Percentiles rank a stretch among this genome's conserved stretches.
phyloP scores from a whole-genome alignment of 2,329 filamentous ascomycete genomes.

The Fragosphaeria purpurea region DNA sequence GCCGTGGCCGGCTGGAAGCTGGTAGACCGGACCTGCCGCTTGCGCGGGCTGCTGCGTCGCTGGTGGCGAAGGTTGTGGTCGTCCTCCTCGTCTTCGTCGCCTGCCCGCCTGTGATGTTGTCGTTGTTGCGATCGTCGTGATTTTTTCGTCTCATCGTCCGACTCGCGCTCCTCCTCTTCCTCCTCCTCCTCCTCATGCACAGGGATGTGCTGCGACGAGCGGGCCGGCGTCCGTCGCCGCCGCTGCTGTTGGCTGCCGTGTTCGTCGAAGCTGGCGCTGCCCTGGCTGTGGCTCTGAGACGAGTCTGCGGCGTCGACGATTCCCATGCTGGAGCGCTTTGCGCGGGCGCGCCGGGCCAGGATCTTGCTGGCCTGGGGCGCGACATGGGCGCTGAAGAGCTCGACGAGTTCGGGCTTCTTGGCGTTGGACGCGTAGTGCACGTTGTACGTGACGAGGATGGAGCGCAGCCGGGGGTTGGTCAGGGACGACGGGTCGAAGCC shows the following conservation, averaged over 20 bases:
- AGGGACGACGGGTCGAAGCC: constrained; percentile 76
- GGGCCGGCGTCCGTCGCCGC: background rate
- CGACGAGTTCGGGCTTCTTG: constrained; percentile 82
- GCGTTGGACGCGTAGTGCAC: constrained; percentile 77
- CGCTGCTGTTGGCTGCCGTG: constrained; percentile 34
- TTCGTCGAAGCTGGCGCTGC: constrained; percentile 35
- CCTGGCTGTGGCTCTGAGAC: constrained; percentile 41
- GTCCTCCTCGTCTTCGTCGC: constrained; percentile 3
- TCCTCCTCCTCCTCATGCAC: constrained; percentile 39
- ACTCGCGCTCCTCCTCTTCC: constrained; percentile 11
- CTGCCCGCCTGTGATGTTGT: constrained; percentile 6
- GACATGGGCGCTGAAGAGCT: constrained; percentile 71
- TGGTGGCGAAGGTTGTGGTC: constrained; percentile 12
- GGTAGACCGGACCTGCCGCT: constrained; percentile 42
- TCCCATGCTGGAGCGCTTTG: constrained; percentile 77
- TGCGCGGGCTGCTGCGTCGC: constrained; percentile 38
- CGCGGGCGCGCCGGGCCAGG: constrained; percentile 61
- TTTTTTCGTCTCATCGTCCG: background rate
- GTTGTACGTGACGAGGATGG: constrained; percentile 83
- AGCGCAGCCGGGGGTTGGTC: constrained; percentile 80
- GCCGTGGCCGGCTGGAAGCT: constrained; percentile 36
- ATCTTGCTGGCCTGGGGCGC: constrained; percentile 70
- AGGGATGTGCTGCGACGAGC: constrained; percentile 32
- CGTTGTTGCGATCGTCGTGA: too few relatives aligned
- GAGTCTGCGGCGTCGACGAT: constrained; percentile 49